Percentiles rank a stretch among this genome's conserved stretches.
phyloP scores from a whole-genome alignment of 2,329 filamentous ascomycete genomes.

The Acrodontium crateriforme region DNA sequence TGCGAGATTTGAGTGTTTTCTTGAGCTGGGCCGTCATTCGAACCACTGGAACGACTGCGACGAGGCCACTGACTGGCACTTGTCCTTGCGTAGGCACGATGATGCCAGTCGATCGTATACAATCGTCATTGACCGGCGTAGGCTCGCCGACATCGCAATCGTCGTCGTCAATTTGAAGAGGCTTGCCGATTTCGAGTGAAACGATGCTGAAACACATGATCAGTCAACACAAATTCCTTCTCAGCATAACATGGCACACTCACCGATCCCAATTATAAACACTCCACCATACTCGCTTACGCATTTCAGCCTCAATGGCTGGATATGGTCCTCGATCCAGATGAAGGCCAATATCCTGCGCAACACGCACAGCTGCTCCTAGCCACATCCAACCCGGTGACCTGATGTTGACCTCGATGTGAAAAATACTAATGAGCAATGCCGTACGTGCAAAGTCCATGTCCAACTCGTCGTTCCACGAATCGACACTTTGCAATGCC shows the following conservation, averaged over 20 bases:
- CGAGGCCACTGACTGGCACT: conserved; percentile 53
- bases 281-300: conserved; percentile 83
- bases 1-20: conserved; percentile 53
- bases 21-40: conserved; percentile 62
- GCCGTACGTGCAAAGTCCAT: conserved; percentile 62
- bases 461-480: conserved; percentile 66
- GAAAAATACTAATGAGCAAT: conserved; percentile 61
- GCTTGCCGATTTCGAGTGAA: conserved; percentile 66
- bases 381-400: conserved; percentile 80
- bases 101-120: conserved; percentile 43
- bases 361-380: conserved; percentile 62
- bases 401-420: conserved; percentile 75
- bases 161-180: conserved; percentile 69
- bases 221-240: conserved; percentile 13
- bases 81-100: conserved; percentile 24
- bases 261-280: conserved; percentile 80
- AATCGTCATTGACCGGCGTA: conserved; percentile 66
- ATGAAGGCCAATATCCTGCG: conserved; percentile 74
- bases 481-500: conserved; percentile 56
- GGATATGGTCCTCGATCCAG: conserved; percentile 60
- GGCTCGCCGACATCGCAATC: conserved; percentile 80
- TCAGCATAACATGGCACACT: conserved; percentile 12
- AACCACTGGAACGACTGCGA: conserved; percentile 69
- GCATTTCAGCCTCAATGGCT: conserved; percentile 69
- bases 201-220: conserved; percentile 46